These are phyloP conservation scores for Lippia alba DNA, from an alignment of 305 asterid species.

Conservation along the genomic window DNA sequence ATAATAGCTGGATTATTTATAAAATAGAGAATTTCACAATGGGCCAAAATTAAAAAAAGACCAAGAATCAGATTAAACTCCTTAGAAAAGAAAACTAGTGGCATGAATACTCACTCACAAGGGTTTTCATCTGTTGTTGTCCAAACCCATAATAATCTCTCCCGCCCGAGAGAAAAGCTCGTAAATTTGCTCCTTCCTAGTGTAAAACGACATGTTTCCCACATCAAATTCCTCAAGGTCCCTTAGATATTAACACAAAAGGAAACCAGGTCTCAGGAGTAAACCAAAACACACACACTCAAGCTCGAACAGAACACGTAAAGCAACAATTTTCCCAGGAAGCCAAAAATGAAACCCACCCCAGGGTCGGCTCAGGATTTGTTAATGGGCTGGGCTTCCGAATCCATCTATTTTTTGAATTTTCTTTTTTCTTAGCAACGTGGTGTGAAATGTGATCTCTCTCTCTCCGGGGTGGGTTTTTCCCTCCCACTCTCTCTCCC, in stretches of 20 bases:
- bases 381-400: too few relatives aligned
- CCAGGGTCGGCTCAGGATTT: too few relatives aligned
- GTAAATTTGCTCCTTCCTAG: slow-evolving; percentile 96
- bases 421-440: too few relatives aligned
- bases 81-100: neutral
- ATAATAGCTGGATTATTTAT: neutral
- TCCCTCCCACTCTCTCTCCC: too few relatives aligned
- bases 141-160: slow-evolving; percentile 96
- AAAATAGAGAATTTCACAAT: neutral
- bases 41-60: neutral
- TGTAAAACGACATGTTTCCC: slow-evolving; percentile 95
- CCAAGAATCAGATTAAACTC: slow-evolving; percentile 15
- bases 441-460: too few relatives aligned
- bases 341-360: too few relatives aligned
- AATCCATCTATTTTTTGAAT: too few relatives aligned
- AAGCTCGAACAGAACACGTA: neutral
- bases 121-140: slow-evolving; percentile 95
- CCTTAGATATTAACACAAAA: slow-evolving; percentile 77
- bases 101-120: slow-evolving; percentile 72
- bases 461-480: too few relatives aligned
- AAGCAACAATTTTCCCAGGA: neutral
- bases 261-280: neutral
- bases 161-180: slow-evolving; percentile 94
- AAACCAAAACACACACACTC: neutral
- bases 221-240: slow-evolving; percentile 84